phyloP scores from a whole-genome alignment of 73 alveolate genomes.

The Tetrahymena malaccensis region DNA sequence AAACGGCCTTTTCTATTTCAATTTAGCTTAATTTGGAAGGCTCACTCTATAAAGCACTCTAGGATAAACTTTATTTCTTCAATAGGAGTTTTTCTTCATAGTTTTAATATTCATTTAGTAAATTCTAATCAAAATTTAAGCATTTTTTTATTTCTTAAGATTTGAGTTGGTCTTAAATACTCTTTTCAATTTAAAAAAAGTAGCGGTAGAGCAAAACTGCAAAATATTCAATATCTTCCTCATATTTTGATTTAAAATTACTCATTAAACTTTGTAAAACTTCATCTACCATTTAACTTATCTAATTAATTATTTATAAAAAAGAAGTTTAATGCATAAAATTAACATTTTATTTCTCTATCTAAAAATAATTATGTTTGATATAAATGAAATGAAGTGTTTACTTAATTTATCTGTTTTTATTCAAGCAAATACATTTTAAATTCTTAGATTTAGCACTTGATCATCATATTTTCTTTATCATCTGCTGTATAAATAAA shows the following conservation, averaged over 20 bases:
- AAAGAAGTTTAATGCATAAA: too few relatives aligned
- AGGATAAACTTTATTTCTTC: neutral
- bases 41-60: neutral
- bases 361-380: too few relatives aligned
- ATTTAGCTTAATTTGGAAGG: neutral
- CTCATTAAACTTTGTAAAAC: too few relatives aligned
- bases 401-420: neutral
- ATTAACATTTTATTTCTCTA: too few relatives aligned
- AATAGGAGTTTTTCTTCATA: neutral
- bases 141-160: neutral
- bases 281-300: neutral
- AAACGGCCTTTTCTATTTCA: neutral
- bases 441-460: neutral
- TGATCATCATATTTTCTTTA: neutral
- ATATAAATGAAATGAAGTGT: too few relatives aligned
- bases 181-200: neutral
- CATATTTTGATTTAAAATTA: neutral
- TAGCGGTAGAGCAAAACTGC: neutral
- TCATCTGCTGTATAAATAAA: neutral
- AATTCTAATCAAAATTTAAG: neutral
- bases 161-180: neutral
- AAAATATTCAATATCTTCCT: neutral
- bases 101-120: neutral
- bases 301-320: neutral
- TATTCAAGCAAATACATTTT: neutral